These are phyloP conservation scores for Coemansia sp. DNA, from an alignment of 371 early-diverging fungal genomes.

Conservation along the genomic window DNA sequence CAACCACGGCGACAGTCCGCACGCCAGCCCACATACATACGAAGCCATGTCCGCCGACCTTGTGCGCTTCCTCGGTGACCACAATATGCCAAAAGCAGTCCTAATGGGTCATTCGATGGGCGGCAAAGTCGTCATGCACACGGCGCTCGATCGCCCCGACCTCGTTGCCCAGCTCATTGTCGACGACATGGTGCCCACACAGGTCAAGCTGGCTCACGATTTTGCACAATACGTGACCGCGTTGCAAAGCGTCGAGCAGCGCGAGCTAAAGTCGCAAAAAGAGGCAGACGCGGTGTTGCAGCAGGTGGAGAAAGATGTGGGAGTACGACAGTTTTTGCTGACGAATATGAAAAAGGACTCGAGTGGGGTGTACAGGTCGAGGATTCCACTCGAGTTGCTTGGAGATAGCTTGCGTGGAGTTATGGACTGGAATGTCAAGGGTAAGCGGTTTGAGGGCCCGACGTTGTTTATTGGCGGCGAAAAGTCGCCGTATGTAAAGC, in stretches of 20 bases:
- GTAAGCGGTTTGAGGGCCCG: slow-evolving; percentile 43
- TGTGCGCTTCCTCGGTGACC: slow-evolving; percentile 59
- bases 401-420: slow-evolving; percentile 58
- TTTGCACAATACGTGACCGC: slow-evolving; percentile 62
- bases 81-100: slow-evolving; percentile 56
- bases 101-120: slow-evolving; percentile 95
- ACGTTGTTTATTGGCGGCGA: slow-evolving; percentile 81
- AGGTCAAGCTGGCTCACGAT: slow-evolving; percentile 54
- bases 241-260: slow-evolving; percentile 69
- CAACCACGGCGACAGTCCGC: slow-evolving; percentile 92
- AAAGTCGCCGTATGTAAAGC: slow-evolving; percentile 64
- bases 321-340: slow-evolving; percentile 81
- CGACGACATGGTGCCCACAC: slow-evolving; percentile 82
- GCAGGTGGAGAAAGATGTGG: slow-evolving; percentile 57
- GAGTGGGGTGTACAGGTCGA: slow-evolving; percentile 55
- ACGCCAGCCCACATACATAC: slow-evolving; percentile 66
- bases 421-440: slow-evolving; percentile 57
- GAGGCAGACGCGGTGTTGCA: slow-evolving; percentile 74
- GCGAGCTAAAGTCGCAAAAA: slow-evolving; percentile 58
- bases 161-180: slow-evolving; percentile 70
- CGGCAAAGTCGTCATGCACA: slow-evolving; percentile 85
- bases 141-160: slow-evolving; percentile 62
- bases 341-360: slow-evolving; percentile 75
- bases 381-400: slow-evolving; percentile 71
- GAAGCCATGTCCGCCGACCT: slow-evolving; percentile 79